A percentile compares a stretch with the other conserved stretches of the same genome.
Evolutionary conservation across 495 filamentous ascomycete genomes (phyloP).

Genomic region (Penicillium bialowiezense): DNA sequence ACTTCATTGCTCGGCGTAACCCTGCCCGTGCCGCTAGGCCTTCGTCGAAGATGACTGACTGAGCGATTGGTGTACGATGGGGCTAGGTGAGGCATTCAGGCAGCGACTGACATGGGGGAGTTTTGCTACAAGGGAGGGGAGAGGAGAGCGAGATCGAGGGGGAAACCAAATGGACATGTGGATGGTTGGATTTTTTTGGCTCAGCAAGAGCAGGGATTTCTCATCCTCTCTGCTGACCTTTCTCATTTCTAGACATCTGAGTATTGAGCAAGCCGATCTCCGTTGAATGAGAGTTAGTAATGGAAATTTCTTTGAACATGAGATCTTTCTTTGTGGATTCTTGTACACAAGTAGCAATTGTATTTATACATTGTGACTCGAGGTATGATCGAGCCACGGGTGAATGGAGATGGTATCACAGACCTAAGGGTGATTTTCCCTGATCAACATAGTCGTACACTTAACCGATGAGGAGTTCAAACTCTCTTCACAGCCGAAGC

Average conservation of each 20-base stretch:
- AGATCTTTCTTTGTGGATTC: background rate
- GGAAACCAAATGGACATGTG: too few relatives aligned
- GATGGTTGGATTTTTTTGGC: too few relatives aligned
- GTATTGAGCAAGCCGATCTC: too few relatives aligned
- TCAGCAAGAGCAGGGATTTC: too few relatives aligned
- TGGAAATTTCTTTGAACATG: too few relatives aligned
- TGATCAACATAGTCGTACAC: constrained; percentile 21
- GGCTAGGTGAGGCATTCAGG: too few relatives aligned
- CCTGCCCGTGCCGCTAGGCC: constrained; percentile 8
- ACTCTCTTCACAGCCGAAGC: constrained; percentile 29
- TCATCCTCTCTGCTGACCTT: too few relatives aligned
- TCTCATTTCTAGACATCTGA: too few relatives aligned
- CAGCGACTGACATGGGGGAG: too few relatives aligned
- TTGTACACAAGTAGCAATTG: constrained; percentile 12
- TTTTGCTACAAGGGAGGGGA: too few relatives aligned
- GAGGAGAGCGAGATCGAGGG: too few relatives aligned
- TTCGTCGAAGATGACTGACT: background rate
- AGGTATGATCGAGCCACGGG: background rate
- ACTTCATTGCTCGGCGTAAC: constrained; percentile 6
- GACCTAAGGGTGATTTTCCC: constrained; percentile 8
- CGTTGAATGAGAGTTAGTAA: too few relatives aligned
- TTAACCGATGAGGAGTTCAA: constrained; percentile 6
- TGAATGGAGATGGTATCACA: constrained; percentile 31
- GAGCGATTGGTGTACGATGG: background rate
- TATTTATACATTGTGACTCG: constrained; percentile 13